Evolutionary conservation across 352 stramenopile genomes (phyloP).

Genomic region (Thalassiosira hispida): DNA sequence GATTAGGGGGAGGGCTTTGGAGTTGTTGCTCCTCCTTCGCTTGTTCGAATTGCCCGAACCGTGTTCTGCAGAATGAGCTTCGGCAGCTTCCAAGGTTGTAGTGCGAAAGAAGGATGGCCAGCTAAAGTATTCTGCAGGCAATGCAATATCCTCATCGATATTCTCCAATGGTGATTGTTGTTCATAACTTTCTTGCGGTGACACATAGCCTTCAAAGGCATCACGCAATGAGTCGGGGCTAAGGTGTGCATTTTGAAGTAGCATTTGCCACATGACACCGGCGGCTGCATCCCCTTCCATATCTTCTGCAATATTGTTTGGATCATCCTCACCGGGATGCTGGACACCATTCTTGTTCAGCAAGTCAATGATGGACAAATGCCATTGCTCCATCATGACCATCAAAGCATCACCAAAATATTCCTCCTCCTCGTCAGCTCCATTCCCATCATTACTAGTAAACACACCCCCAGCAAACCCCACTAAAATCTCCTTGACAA

Average conservation of each 20-base stretch:
- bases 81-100: not conserved
- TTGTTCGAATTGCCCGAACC: slow-evolving; percentile 12
- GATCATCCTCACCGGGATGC: not conserved
- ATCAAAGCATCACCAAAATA: slow-evolving; percentile 1
- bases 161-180: not conserved
- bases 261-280: slow-evolving; percentile 30
- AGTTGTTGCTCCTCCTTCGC: slow-evolving; percentile 29
- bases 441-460: not conserved
- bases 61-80: not conserved
- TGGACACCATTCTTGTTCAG: slow-evolving; percentile 1
- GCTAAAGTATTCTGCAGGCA: slow-evolving; percentile 20
- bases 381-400: slow-evolving; percentile 23
- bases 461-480: not conserved
- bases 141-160: not conserved
- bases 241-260: slow-evolving; percentile 26
- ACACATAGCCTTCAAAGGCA: not conserved
- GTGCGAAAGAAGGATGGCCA: slow-evolving; percentile 33
- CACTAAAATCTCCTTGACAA: slow-evolving; percentile 29
- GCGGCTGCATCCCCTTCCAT: not conserved
- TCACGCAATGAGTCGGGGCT: slow-evolving; percentile 3
- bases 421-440: not conserved
- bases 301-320: not conserved
- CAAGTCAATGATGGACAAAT: slow-evolving; percentile 14
- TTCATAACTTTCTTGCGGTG: slow-evolving; percentile 6
- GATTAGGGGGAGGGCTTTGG: not conserved